Conservation (phyloP, 2,329 filamentous ascomycete genomes). For the Emergomyces africanus region DNA sequence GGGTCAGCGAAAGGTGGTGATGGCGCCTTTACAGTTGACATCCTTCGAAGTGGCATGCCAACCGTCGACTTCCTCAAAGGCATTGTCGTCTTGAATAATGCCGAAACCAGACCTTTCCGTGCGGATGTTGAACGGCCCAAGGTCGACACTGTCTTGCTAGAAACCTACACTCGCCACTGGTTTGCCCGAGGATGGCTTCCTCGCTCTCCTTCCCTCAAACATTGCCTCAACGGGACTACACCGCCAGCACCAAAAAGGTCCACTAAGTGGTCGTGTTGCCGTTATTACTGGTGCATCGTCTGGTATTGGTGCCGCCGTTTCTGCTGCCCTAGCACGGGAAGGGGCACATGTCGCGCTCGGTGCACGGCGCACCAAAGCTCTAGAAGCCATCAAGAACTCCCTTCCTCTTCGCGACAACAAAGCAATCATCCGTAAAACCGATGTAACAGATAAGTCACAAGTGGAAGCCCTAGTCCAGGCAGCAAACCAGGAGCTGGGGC, state of each 20-base stretch:
- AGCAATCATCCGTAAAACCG: conserved; percentile 56
- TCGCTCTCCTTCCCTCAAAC: conserved; percentile 43
- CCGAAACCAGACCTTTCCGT: conserved; percentile 47
- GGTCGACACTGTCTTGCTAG: conserved; percentile 56
- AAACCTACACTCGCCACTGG: conserved; percentile 69
- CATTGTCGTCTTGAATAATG: conserved; percentile 62
- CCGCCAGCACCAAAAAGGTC: conserved; percentile 38
- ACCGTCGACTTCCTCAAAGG: conserved; percentile 56
- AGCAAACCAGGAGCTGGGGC: conserved; percentile 50
- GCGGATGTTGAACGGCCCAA: conserved; percentile 50
- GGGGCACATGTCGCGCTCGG: conserved; percentile 61
- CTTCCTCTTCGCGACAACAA: conserved; percentile 45
- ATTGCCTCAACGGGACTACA: conserved; percentile 32
- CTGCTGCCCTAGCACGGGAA: conserved; percentile 53
- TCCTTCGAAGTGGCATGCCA: conserved; percentile 70
- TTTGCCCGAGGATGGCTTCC: conserved; percentile 67
- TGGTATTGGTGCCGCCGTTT: conserved; percentile 65
- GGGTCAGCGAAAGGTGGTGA: conserved; percentile 52
- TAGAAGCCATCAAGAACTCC: conserved; percentile 53
- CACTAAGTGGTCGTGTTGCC: conserved; percentile 53
- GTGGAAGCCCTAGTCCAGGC: conserved; percentile 53
- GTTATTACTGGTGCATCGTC: conserved; percentile 70
- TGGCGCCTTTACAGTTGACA: conserved; percentile 63
- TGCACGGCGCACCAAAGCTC: conserved; percentile 55
- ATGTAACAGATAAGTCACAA: conserved; percentile 55